Conservation (phyloP, 805 yeast genomes). For the Komagataella pastoris region DNA sequence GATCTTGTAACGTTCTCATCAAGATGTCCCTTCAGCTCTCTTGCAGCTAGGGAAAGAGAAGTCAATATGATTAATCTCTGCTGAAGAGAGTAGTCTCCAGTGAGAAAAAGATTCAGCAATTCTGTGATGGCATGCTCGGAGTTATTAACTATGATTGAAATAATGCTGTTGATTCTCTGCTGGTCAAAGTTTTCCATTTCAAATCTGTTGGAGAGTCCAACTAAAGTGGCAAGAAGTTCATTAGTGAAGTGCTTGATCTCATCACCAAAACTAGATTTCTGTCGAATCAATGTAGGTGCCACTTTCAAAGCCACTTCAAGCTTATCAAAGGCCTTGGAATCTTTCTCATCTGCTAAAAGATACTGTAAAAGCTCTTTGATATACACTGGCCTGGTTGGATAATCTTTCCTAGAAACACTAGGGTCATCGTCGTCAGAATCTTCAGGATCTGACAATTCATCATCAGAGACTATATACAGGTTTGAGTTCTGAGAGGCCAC, state of each 20-base stretch:
- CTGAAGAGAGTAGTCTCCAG: slow-evolving; percentile 73
- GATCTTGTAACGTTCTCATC: slow-evolving; percentile 27
- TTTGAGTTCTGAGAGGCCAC: not conserved
- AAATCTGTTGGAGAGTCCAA: slow-evolving; percentile 42
- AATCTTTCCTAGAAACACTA: slow-evolving; percentile 20
- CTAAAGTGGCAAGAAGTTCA: slow-evolving; percentile 34
- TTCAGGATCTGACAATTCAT: slow-evolving; percentile 16
- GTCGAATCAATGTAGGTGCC: slow-evolving; percentile 50
- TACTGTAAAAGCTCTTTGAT: slow-evolving; percentile 58
- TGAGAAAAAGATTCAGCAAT: slow-evolving; percentile 33
- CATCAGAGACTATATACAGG: not conserved
- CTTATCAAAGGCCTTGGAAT: slow-evolving; percentile 33
- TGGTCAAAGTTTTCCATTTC: slow-evolving; percentile 49
- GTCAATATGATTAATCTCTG: slow-evolving; percentile 62
- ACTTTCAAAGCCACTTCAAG: slow-evolving; percentile 31
- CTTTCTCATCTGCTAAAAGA: slow-evolving; percentile 29
- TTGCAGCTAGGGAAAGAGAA: slow-evolving; percentile 53
- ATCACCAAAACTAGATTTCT: slow-evolving; percentile 42
- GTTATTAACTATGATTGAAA: slow-evolving; percentile 46
- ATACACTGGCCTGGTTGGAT: slow-evolving; percentile 44
- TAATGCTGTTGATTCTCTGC: slow-evolving; percentile 48
- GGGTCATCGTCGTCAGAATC: slow-evolving; percentile 45
- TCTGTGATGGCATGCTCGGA: slow-evolving; percentile 25
- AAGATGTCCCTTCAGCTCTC: slow-evolving; percentile 54
- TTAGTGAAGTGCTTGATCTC: slow-evolving; percentile 50